Evolutionary conservation across 2,329 filamentous ascomycete genomes (phyloP), one percentile per base, ranked within the genome.

Genomic region (Cladophialophora bantiana): DNA sequence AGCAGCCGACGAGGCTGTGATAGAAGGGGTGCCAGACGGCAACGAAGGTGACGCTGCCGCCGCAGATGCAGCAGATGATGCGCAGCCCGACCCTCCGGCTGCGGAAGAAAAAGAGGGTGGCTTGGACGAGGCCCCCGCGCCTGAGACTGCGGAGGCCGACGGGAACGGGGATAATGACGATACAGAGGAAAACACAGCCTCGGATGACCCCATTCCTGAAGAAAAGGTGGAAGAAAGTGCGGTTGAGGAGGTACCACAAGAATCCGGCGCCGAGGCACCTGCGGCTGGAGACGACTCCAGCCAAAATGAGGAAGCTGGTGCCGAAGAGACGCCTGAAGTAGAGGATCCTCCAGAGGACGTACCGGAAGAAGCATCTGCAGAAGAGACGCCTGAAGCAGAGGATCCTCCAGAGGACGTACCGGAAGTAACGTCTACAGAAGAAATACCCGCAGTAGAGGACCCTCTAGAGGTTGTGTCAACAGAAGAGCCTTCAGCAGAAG

Each of bases 401-500:
- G 66, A 53, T 26, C 31, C 70, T 62, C 59, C 61, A 7, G 48
- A 61, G 12, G 56, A 59, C 6, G 60, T 52, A 45, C 18, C 66
- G 3, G 60, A 69, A 65, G 61, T 48, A 66, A 65, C 60, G 59
- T 72, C 65, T 72, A 64, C 57, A 66, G 77, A 61, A 66, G 69
- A 72, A 59, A 58, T 59, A 54, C 36, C 64, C 64, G 64, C 2
- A 18, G 32, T 35, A 31, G 59, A 66, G 64, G 66, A 53, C 32
- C 31, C 70, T 62, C 59, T 58, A 12, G 48, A 61, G 12, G 56
- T n/a, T n/a, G n/a, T n/a, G n/a, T n/a, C n/a, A 13, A 32, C 48
- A 10, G 50, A 65, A 53, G 34, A 64, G 31, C 9, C 53, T 50
- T 26, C 62, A 15, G 32, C 67, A 36, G 35, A 57, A 13, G 48